Evolutionary conservation across 495 filamentous ascomycete genomes (phyloP), one percentile per base, ranked within the genome.

Genomic region (Pyrenopolyporus hunteri): DNA sequence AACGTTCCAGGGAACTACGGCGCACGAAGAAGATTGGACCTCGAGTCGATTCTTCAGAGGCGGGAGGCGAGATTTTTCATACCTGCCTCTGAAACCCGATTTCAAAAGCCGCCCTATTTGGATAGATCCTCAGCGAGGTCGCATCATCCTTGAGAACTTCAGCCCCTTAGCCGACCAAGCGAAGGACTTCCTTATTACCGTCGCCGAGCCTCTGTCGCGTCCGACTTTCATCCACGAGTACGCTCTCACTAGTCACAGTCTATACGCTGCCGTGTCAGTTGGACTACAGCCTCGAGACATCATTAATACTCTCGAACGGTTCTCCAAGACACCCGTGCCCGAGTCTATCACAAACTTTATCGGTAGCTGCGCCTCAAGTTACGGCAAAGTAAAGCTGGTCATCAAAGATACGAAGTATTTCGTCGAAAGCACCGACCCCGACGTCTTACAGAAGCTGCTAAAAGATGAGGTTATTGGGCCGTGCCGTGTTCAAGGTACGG

Each of bases 81-180:
- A 88, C 55, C 79, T 96, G 3, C 72, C 80, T 17, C 80, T 98
- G 57, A 98, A 97, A 73, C 84, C 86, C 5, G 93, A 98, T 72
- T 92, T 96, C 79, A 84, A 84, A 37, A 89, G 89, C 62, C 87
- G 94, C 9, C 94, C 94, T 17, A 78, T 98, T 40, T 98, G 90
- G 89, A 92, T 98, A 64, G 91, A 97, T 73, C 91, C 91, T 1
- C 67, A 80, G 17, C 89, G 87, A 66, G 92, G 90, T 37, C 85
- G 86, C 57, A 93, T 99, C 70, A 91, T 94, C 19, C 80, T 98
- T n/a, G 94, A 99, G 80, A 95, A 91, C 60, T 98, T 97, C 78
- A 92, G 87, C 26, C 89, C 92, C 1, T 75, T 93, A 33, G 89
- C 92, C 16, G 80, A 86, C 28, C 87, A 93, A 68, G 94, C 92